A percentile compares a stretch with the other conserved stretches of the same genome.
Conservation (phyloP, 495 filamentous ascomycete genomes). For the Aspergillus nanangensis region DNA sequence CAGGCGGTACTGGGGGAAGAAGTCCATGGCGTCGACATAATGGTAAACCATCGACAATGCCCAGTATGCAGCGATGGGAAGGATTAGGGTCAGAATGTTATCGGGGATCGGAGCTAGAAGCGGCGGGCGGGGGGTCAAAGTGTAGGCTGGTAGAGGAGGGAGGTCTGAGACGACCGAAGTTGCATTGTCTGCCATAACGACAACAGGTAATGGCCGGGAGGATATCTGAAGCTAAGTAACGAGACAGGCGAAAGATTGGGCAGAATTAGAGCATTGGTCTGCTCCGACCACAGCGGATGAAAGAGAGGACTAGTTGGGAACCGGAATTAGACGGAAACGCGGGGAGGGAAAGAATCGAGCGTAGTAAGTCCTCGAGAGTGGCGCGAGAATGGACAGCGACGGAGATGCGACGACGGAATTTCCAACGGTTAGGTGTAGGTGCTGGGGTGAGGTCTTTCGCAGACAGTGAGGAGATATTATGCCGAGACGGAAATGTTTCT, state of each 20-base stretch:
- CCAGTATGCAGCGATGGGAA: constrained; percentile 90
- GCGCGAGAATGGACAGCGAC: too few relatives aligned
- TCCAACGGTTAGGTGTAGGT: too few relatives aligned
- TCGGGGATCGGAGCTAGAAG: constrained; percentile 78
- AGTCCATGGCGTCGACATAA: constrained; percentile 71
- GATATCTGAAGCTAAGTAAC: not conserved
- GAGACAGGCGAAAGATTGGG: not conserved
- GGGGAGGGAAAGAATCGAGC: too few relatives aligned
- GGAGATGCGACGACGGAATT: too few relatives aligned
- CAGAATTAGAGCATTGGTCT: constrained; percentile 10
- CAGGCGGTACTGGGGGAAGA: constrained; percentile 81
- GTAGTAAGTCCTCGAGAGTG: too few relatives aligned
- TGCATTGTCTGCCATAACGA: constrained; percentile 37
- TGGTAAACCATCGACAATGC: constrained; percentile 81
- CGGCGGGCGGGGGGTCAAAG: constrained; percentile 59
- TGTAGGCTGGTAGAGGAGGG: constrained; percentile 75
- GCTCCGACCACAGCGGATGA: not conserved
- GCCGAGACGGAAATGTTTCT: too few relatives aligned
- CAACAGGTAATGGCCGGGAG: constrained; percentile 1
- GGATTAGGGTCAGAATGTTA: constrained; percentile 64
- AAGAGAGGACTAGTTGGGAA: not conserved
- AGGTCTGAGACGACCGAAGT: constrained; percentile 47
- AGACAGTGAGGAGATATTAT: too few relatives aligned
- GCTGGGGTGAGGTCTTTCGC: too few relatives aligned
- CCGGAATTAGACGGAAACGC: not conserved